Base-by-base conservation (phyloP, 2,329 filamentous ascomycete species). In the Talaromyces verruculosus region DNA sequence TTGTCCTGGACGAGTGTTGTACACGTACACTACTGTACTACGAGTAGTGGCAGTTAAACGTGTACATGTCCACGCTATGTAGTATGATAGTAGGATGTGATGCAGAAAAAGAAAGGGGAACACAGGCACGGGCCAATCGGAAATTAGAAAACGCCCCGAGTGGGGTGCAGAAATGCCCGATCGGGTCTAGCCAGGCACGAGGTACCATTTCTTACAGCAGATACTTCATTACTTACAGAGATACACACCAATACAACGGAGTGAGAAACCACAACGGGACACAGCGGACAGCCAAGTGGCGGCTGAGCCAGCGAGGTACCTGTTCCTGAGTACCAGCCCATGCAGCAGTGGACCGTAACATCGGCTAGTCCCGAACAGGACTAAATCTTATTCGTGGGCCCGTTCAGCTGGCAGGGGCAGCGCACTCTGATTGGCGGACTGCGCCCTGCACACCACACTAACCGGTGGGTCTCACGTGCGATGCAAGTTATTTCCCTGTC, bases 111-210 rank as follows among this genome's bases (percentile, higher is more conserved):
- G 53, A 57, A 57, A 57, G 53, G 53, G 33, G 53, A 39, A 57
- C 51, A 57, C 33, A 57, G 51, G 53, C 53, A 57, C 53, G 30
- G 53, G 39, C 58, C 58, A 61, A 61, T 61, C 58, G 58, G 41
- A 61, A 61, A 61, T 35, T 45, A 47, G 39, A 30, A 17, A 41
- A 19, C 35, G 57, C 37, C 17, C 60, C 28, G 33, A 61, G 41
- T 35, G 28, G 43, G 28, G 59, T 25, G 43, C 22, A 22, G 2
- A 37, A 37, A 7, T 37, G 11, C 53, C 53, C 19, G 33, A 63
- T 51, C 43, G 13, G 45, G 60, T 17, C 45, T 53, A 63, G 60
- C 60, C 45, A 63, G 60, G 60, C 45, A 51, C 45, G 30, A 13
- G 28, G 30, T 8, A 33, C 30, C 30, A 7, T 10, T 33, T 33